phyloP scores from a whole-genome alignment of 106 monocot genomes.

The Vanilla planifolia region DNA sequence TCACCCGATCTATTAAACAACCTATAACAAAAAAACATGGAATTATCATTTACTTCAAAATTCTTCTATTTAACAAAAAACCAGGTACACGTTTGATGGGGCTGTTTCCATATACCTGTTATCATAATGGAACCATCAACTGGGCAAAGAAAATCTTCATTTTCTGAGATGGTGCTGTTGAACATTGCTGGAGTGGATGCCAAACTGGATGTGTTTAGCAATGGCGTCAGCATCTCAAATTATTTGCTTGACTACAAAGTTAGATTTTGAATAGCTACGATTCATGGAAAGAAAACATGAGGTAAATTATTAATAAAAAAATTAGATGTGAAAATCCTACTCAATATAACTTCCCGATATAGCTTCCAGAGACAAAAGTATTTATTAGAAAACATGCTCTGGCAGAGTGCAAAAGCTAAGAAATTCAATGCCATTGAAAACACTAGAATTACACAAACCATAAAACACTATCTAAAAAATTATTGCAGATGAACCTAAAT shows the following conservation, averaged over 20 bases:
- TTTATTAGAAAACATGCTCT: not conserved
- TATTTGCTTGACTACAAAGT: not conserved
- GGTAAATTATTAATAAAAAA: not conserved
- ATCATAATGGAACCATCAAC: slow-evolving; percentile 99
- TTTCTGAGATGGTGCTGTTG: slow-evolving; percentile 89
- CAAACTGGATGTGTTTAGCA: slow-evolving; percentile 41
- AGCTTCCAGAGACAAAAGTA: not conserved
- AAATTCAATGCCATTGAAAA: too few species aligned
- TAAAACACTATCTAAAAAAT: not conserved
- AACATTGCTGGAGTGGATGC: slow-evolving; percentile 99
- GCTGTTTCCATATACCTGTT: slow-evolving; percentile 50
- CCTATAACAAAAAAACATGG: too few species aligned
- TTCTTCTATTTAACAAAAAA: not conserved
- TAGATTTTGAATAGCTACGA: not conserved
- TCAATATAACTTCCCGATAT: too few species aligned
- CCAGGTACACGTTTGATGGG: not conserved
- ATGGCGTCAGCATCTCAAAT: not conserved
- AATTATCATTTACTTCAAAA: too few species aligned
- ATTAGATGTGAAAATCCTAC: too few species aligned
- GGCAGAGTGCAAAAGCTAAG: not conserved
- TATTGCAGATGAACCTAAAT: not conserved
- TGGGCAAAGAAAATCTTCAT: slow-evolving; percentile 67
- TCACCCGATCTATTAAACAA: too few species aligned
- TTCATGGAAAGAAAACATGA: not conserved
- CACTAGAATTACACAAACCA: too few species aligned